phyloP scores from a whole-genome alignment of 176 grass and related monocot genomes.

The Rhynchospora breviuscula region DNA sequence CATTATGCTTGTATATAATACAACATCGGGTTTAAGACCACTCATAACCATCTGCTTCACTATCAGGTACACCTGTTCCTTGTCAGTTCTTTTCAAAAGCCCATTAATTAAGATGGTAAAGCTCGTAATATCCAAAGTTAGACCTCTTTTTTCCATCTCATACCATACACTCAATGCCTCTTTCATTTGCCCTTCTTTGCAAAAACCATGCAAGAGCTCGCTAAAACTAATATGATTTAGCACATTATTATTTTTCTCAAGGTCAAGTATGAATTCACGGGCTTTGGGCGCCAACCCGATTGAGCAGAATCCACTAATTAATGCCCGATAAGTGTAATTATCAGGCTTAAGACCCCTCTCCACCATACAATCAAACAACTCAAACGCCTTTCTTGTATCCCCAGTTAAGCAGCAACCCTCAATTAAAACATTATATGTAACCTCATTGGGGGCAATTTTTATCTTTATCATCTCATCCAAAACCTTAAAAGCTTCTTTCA shows the following conservation, averaged over 20 bases:
- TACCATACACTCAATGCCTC: conserved; percentile 50
- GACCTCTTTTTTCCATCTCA: conserved; percentile 53
- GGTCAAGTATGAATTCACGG: conserved; percentile 53
- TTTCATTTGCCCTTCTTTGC: conserved; percentile 46
- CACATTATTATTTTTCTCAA: conserved; percentile 26
- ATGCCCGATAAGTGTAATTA: conserved; percentile 68
- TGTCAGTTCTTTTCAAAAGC: conserved; percentile 37
- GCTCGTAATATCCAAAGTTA: conserved; percentile 52
- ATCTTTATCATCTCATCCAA: conserved; percentile 54
- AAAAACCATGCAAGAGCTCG: conserved; percentile 60
- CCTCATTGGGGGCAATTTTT: conserved; percentile 50
- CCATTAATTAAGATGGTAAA: conserved; percentile 51
- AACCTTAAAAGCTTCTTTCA: conserved; percentile 46
- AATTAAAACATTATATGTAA: conserved; percentile 82
- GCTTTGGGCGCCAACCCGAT: conserved; percentile 38
- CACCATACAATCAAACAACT: conserved; percentile 66
- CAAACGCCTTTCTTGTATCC: conserved; percentile 51
- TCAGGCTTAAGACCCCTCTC: conserved; percentile 49
- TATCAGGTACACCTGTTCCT: conserved; percentile 24
- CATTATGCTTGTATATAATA: conserved; percentile 74
- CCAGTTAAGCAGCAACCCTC: conserved; percentile 54
- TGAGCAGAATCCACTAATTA: conserved; percentile 65
- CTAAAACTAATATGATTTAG: conserved; percentile 62
- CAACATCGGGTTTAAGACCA: conserved; percentile 44
- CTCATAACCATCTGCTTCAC: conserved; percentile 46